Base-by-base conservation (phyloP, 1,284 basidiomycete species). In the Tremellales sp. region DNA sequence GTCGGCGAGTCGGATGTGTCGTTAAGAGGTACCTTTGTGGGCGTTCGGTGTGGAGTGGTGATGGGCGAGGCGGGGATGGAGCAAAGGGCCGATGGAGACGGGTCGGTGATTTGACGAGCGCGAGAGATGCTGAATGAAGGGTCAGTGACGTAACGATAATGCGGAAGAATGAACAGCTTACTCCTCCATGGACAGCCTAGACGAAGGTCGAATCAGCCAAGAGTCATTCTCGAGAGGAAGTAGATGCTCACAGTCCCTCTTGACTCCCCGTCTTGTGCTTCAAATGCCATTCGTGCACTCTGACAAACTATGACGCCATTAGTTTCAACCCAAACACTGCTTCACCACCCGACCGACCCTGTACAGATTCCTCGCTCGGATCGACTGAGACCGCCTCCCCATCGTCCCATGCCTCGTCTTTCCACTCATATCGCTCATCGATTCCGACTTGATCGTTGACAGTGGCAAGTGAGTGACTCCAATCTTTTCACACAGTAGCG, bases 401-500 rank as follows among this genome's bases (percentile, higher is more conserved):
- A 83, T 81, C 1, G 84, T 86, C 8, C 82, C 84, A 68, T 85
- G 85, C 67, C 87, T 88, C n/a, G 81, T 76, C 63, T 85, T 40
- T 1, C 75, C 41, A 80, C 81, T 60, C 44, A 79, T 82, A 18
- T 58, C 56, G 13, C 48, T 49, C 24, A 56, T 16, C 6, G 57
- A 56, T 22, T 52, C 39, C 4, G 51, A 54, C n/a, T 81, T 79
- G 4, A 59, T 55, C 8, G 54, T 66, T 7, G 86, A 80, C 8
- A 95, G 73, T 0, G 92, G 91, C 40, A 97, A 68, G 4, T 84
- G 85, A 0, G 94, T 98, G 8, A 85, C 86, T 9, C 94, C 94
- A 1, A 83, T 86, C 43, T 88, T 79, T 64, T 93, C 89, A 69
- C 93, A 97, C 42, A 90, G 80, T 36, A 98, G 75, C 10, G 92